Evolutionary conservation across 495 filamentous ascomycete species (phyloP), one percentile per base, ranked within the genome.

Genomic region (Paragyromitra xinjiangensis): DNA sequence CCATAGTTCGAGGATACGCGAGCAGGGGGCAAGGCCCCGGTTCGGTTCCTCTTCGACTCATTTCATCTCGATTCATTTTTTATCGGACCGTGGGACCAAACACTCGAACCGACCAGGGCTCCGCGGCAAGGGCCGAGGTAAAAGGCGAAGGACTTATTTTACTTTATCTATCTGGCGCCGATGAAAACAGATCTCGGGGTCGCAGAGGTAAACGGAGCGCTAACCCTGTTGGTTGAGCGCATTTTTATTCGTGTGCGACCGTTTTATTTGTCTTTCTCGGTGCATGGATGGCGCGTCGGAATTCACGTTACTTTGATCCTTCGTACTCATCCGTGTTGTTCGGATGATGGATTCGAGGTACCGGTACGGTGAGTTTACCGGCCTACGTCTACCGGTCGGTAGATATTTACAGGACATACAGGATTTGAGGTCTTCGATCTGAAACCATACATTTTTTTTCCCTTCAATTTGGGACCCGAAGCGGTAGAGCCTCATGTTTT

Each of bases 21-120:
- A 53, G 61, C 39, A 64, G 37, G 62, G 69, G n/a, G 24, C 16
- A 58, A 14, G 69, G 39, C 29, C 44, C 68, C 26, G 65, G 45
- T 78, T 77, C 55, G 29, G 65, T 71, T 63, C 75, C 42, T 40
- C 61, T 65, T 62, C 45, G 44, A 62, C 45, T 79, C 61, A 53
- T 61, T 79, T 53, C 42, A 79, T 79, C 77, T 79, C 77, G 77
- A 79, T 79, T 77, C 37, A 61, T 71, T 73, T 63, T 55, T 61
- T 62, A 56, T 78, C 77, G 68, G 61, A 65, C 75, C 74, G 63
- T 78, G 68, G 73, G 73, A 72, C 51, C 63, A 51, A 58, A 16
- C 29, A 37, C n/a, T 51, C 42, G 45, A 67, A 22, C 55, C 48
- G 53, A 78, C 62, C 26, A 73, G 68, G 66, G 66, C 51, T 73